Evolutionary conservation across 73 alveolate species (phyloP), one percentile per base, ranked within the genome.

Genomic region (Blepharisma japonicum): DNA sequence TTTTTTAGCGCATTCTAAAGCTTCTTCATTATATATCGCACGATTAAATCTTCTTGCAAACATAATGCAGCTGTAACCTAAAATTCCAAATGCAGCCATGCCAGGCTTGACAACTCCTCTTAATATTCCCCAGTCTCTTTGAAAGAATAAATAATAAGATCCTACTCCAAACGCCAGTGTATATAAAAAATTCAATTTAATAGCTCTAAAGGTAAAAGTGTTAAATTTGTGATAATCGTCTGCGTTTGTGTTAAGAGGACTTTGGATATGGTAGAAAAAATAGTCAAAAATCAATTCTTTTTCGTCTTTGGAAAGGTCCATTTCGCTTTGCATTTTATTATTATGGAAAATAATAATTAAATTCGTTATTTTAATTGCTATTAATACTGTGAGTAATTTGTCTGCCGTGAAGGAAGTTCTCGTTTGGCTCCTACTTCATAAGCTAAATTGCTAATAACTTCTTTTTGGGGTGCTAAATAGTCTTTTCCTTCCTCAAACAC

Each of bases 181-280:
- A 4, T 61, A 61, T 2, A 61, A 20, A 61, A 61, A 61, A 61
- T 61, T 61, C 49, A 61, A 39, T 61, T 61, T 61, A 18, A 61
- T 25, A 2, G 74, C 74, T 25, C 74, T 14, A 25, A 61, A 61
- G 47, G 23, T 61, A 9, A 2, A 9, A n/a, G 11, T n/a, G 74
- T 61, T 61, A 25, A 61, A 61, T 61, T 25, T 61, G n/a, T 48
- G 38, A 61, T 18, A 61, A 48, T 61, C 74, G 0, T 61, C 74
- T 2, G 74, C 47, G 46, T 61, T 61, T 18, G 74, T 61, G 4
- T 61, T 61, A 9, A 14, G 11, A 14, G 74, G 74, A 61, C 74
- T 61, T n/a, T 61, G 74, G 0, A 14, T 14, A 5, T 61, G 74
- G 5, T 14, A 61, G 23, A 18, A 25, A 20, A 61, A 14, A 39